These are phyloP conservation scores for Chamaecrista fasciculata DNA, from an alignment of 306 rosid species.

Conservation along the genomic window DNA sequence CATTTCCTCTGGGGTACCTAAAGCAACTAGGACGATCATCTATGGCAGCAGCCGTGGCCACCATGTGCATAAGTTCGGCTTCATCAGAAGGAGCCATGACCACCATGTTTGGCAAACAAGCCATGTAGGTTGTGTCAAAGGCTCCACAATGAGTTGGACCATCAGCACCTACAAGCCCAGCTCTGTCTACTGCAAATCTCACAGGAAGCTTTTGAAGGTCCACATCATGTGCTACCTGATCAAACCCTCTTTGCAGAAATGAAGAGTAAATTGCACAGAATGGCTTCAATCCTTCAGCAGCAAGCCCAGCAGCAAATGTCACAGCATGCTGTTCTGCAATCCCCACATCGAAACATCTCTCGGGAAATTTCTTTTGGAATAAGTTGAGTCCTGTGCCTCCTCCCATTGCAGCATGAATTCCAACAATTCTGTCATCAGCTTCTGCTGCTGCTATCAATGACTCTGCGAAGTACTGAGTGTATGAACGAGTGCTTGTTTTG, in stretches of 20 bases:
- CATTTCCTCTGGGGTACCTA: constrained; percentile 53
- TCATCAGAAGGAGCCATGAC: constrained; percentile 55
- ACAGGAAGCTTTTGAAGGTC: constrained; percentile 55
- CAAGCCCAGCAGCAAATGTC: constrained; percentile 53
- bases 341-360: constrained; percentile 51
- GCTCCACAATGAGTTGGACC: constrained; percentile 61
- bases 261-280: constrained; percentile 61
- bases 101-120: constrained; percentile 58
- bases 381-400: constrained; percentile 56
- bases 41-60: constrained; percentile 54
- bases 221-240: constrained; percentile 55
- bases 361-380: constrained; percentile 43
- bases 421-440: constrained; percentile 39
- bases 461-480: constrained; percentile 46
- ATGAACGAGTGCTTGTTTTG: constrained; percentile 35
- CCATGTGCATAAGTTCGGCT: constrained; percentile 51
- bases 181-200: constrained; percentile 53
- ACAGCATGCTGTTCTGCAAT: constrained; percentile 61
- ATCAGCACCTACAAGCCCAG: constrained; percentile 57
- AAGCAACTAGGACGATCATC: constrained; percentile 52
- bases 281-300: constrained; percentile 53
- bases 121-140: constrained; percentile 52
- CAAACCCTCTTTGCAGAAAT: constrained; percentile 52
- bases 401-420: constrained; percentile 63
- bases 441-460: constrained; percentile 52